Percentiles rank a stretch among this genome's conserved stretches.
phyloP scores from a whole-genome alignment of 1,284 basidiomycete species.

The Ustilago nuda region DNA sequence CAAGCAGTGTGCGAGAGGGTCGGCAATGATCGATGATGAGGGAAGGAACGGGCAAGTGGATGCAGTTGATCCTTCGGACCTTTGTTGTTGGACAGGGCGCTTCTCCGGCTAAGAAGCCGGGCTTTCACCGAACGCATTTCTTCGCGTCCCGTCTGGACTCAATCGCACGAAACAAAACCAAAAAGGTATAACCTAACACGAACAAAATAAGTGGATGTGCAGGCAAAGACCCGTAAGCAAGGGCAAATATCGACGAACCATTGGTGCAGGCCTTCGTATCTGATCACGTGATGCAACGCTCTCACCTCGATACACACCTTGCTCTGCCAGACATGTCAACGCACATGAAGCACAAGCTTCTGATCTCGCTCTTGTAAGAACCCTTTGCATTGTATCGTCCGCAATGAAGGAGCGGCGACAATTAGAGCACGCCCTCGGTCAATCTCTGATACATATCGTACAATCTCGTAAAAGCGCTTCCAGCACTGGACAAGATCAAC shows the following conservation, averaged over 20 bases:
- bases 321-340: neutral
- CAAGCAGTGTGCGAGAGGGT: neutral
- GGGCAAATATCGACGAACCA: no score
- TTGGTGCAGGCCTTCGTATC: no score
- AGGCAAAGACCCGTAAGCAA: no score
- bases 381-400: neutral
- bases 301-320: neutral
- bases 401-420: neutral
- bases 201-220: no score
- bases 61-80: neutral
- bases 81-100: neutral
- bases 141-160: neutral
- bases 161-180: no score
- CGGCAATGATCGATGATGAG: neutral
- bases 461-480: conserved; percentile 66
- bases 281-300: neutral
- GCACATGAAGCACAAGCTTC: neutral
- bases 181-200: no score
- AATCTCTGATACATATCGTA: conserved; percentile 68
- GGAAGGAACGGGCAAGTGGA: neutral
- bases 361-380: neutral
- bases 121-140: neutral
- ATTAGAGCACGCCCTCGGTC: conserved; percentile 58
- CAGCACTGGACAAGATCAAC: conserved; percentile 60
- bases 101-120: conserved; percentile 5